Evolutionary conservation across 257 asterid genomes (phyloP).

Genomic region (Echites panduratus): DNA sequence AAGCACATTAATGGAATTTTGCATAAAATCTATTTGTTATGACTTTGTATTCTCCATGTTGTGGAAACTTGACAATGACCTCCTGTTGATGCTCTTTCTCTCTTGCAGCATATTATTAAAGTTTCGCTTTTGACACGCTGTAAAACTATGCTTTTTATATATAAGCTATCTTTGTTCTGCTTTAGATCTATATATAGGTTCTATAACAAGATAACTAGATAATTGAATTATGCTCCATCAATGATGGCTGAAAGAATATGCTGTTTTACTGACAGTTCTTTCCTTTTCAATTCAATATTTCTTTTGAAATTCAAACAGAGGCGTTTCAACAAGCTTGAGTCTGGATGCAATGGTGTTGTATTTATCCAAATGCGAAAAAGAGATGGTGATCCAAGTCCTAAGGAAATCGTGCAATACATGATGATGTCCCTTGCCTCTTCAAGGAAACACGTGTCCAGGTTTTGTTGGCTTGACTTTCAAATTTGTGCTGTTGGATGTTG

Average conservation of each 20-base stretch:
- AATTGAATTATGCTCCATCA: not conserved
- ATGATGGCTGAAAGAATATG: not conserved
- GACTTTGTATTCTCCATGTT: not conserved
- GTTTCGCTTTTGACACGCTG: not conserved
- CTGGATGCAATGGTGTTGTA: constrained; percentile 90
- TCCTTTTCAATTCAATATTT: constrained; percentile 4
- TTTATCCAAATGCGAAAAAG: constrained; percentile 84
- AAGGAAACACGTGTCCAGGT: constrained; percentile 82
- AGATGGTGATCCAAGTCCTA: constrained; percentile 81
- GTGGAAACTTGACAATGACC: not conserved
- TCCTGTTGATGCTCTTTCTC: not conserved
- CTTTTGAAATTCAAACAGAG: constrained; percentile 43
- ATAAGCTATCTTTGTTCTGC: not conserved
- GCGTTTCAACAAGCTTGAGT: constrained; percentile 72
- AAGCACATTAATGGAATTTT: not conserved
- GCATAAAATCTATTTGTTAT: not conserved
- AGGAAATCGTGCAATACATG: constrained; percentile 82
- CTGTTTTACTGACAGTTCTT: not conserved
- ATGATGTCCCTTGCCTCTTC: constrained; percentile 78
- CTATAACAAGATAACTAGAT: not conserved
- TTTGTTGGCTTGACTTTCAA: constrained; percentile 4
- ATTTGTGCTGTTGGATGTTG: not conserved
- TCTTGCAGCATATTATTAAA: not conserved
- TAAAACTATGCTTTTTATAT: not conserved
- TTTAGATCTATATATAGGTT: not conserved